These are phyloP conservation scores for Stentor coeruleus DNA, from an alignment of 73 alveolate genomes.

Conservation along the genomic window DNA sequence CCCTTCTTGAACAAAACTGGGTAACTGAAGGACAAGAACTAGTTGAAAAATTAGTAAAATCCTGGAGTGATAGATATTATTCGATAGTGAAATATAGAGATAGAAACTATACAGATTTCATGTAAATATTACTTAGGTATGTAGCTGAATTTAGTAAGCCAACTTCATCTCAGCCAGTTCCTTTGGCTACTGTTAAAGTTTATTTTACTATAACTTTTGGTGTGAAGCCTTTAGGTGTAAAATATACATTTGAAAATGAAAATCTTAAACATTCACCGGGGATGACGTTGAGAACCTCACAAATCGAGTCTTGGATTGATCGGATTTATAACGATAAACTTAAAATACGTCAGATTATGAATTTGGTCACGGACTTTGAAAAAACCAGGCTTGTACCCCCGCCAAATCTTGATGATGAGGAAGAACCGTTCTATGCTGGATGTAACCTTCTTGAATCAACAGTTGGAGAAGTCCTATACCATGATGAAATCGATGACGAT, in stretches of 20 bases:
- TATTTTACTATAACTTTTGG: constrained; percentile 59
- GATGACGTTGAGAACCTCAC: constrained; percentile 60
- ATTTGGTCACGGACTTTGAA: constrained; percentile 56
- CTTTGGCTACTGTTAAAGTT: constrained; percentile 74
- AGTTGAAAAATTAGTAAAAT: not conserved
- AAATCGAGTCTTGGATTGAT: constrained; percentile 59
- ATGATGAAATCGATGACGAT: constrained; percentile 18
- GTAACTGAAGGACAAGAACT: constrained; percentile 12
- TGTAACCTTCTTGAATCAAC: constrained; percentile 11
- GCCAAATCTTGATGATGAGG: not conserved
- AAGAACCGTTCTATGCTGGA: constrained; percentile 18
- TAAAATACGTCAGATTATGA: constrained; percentile 40
- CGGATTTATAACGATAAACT: constrained; percentile 50
- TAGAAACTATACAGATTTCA: not conserved
- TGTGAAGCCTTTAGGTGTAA: constrained; percentile 48
- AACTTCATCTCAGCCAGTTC: constrained; percentile 61
- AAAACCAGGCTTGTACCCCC: constrained; percentile 50
- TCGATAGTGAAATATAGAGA: not conserved
- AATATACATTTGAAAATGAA: constrained; percentile 72
- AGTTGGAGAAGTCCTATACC: not conserved
- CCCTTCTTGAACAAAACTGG: not conserved
- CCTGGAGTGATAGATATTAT: not conserved
- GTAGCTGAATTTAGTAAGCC: constrained; percentile 68
- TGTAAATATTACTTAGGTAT: constrained; percentile 26
- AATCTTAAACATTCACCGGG: constrained; percentile 51